Conservation (phyloP, 1,139 yeast genomes). For the Scheffersomyces parashehatae region DNA sequence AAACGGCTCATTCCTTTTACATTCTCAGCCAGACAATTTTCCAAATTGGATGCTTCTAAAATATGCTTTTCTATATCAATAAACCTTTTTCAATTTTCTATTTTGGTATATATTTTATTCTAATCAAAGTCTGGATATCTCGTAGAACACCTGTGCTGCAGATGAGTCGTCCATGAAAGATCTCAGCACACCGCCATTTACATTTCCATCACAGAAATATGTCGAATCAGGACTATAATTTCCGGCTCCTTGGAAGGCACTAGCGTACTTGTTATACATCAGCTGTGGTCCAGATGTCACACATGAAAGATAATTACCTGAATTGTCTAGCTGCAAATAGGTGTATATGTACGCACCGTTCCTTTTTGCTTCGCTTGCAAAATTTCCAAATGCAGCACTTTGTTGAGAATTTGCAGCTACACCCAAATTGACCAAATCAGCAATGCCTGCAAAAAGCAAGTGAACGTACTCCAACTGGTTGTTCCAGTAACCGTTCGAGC, state of each 20-base stretch:
- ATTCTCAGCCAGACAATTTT: too few species aligned
- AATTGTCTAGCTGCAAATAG: conserved; percentile 16
- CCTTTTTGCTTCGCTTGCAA: conserved; percentile 16
- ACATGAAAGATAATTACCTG: conserved; percentile 6
- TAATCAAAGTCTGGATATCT: conserved; percentile 6
- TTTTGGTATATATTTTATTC: too few species aligned
- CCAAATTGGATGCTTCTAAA: not conserved
- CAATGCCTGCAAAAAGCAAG: conserved; percentile 13
- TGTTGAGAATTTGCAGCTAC: conserved; percentile 2
- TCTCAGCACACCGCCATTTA: conserved; percentile 8
- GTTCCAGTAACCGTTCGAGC: conserved; percentile 13
- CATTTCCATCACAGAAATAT: conserved; percentile 8
- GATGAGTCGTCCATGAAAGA: conserved; percentile 17
- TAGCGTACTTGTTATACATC: conserved; percentile 9
- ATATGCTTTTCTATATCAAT: not conserved
- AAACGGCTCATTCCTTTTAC: not conserved
- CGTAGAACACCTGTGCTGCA: conserved; percentile 15
- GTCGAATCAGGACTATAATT: conserved; percentile 3
- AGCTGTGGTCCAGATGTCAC: conserved; percentile 6
- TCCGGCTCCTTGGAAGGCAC: conserved; percentile 1
- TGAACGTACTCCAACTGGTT: conserved; percentile 13
- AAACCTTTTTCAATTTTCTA: not conserved
- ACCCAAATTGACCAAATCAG: conserved; percentile 7
- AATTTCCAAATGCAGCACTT: conserved; percentile 1
- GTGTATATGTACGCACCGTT: conserved; percentile 22